These are phyloP conservation scores for Candida odintsovae DNA, from an alignment of 805 yeast species.

Conservation along the genomic window DNA sequence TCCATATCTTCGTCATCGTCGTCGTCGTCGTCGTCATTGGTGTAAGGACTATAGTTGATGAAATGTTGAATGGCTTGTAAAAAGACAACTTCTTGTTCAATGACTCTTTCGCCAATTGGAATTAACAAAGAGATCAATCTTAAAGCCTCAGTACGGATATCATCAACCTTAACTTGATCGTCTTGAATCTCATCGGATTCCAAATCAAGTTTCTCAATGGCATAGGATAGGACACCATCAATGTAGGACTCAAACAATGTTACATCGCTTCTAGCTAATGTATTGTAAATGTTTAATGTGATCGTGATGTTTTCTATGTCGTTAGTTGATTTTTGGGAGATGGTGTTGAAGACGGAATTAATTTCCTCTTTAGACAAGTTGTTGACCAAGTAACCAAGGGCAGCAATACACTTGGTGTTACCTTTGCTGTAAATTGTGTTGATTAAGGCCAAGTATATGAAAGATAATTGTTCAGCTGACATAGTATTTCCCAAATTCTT, in stretches of 20 bases:
- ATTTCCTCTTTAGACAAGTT: constrained; percentile 23
- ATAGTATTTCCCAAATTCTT: constrained; percentile 42
- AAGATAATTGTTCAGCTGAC: constrained; percentile 28
- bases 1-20: constrained; percentile 29
- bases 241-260: constrained; percentile 17
- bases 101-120: constrained; percentile 31
- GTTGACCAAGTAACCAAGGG: constrained; percentile 37
- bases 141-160: constrained; percentile 46
- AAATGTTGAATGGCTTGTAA: constrained; percentile 28
- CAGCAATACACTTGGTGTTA: constrained; percentile 45
- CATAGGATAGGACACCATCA: constrained; percentile 17
- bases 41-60: constrained; percentile 42
- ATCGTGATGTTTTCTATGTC: constrained; percentile 18
- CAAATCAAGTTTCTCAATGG: constrained; percentile 21
- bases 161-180: constrained; percentile 36
- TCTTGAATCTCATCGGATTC: constrained; percentile 31
- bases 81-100: constrained; percentile 23
- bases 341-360: constrained; percentile 16
- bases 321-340: constrained; percentile 12
- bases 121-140: constrained; percentile 34
- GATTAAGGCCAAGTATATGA: constrained; percentile 26
- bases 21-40: constrained; percentile 27
- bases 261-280: constrained; percentile 26
- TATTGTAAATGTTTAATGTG: constrained; percentile 16
- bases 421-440: constrained; percentile 32